Percentiles rank a stretch among this genome's conserved stretches.
These are phyloP conservation scores for Aspergillus pseudoterreus DNA, from an alignment of 2,329 filamentous ascomycete species.

Conservation along the genomic window DNA sequence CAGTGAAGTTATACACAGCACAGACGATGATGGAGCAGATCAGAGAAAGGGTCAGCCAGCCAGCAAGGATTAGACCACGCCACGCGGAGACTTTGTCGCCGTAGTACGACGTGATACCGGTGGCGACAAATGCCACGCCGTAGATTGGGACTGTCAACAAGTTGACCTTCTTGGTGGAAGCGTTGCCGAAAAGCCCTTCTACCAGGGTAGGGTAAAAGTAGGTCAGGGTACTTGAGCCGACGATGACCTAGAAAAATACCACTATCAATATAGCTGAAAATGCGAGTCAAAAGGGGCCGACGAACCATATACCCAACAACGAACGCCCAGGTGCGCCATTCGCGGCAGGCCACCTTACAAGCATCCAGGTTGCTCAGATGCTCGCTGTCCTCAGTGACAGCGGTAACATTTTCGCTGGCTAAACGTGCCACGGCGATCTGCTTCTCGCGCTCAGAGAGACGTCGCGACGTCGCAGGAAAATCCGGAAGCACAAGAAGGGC, in stretches of 20 bases:
- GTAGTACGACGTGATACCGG: constrained; percentile 36
- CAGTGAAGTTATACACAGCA: constrained; percentile 49
- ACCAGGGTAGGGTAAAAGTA: constrained; percentile 32
- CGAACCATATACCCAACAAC: constrained; percentile 39
- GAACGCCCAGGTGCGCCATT: constrained; percentile 18
- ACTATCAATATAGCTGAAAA: neutral
- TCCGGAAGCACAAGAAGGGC: constrained; percentile 1
- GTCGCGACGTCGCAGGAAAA: neutral
- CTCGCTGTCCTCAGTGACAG: constrained; percentile 11
- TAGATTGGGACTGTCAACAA: constrained; percentile 49
- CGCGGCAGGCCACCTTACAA: neutral
- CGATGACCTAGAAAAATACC: constrained; percentile 18
- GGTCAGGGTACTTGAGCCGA: constrained; percentile 32
- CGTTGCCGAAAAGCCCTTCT: constrained; percentile 20
- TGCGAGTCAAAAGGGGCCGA: neutral
- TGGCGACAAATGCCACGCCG: constrained; percentile 46
- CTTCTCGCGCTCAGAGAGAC: neutral
- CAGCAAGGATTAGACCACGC: constrained; percentile 48
- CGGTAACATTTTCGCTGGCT: constrained; percentile 6
- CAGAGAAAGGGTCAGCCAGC: constrained; percentile 45
- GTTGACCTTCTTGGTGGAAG: constrained; percentile 20
- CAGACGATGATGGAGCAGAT: constrained; percentile 38
- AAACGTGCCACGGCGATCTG: neutral
- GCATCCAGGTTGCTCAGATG: constrained; percentile 11
- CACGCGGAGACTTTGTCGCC: constrained; percentile 45